These are phyloP conservation scores for Candida odintsovae DNA, from an alignment of 805 yeast genomes.

Conservation along the genomic window DNA sequence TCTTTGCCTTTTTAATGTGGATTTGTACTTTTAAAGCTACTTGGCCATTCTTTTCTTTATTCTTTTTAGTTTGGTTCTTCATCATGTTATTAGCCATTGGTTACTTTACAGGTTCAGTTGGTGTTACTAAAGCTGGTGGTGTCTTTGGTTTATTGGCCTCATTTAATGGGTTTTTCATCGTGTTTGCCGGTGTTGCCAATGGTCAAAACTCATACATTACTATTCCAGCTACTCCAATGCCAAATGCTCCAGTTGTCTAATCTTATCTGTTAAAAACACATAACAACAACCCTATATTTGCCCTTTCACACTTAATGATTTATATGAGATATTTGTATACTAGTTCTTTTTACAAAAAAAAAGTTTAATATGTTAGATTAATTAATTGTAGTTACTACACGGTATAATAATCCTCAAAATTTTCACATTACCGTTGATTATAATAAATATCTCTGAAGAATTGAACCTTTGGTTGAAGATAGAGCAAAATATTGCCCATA, in stretches of 20 bases:
- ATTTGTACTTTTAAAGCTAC: conserved; percentile 54
- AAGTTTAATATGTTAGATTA: too few species aligned
- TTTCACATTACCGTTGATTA: too few species aligned
- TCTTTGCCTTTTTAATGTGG: conserved; percentile 55
- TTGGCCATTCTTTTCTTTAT: conserved; percentile 51
- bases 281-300: neutral
- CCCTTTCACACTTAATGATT: neutral
- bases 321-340: neutral
- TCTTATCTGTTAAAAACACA: too few species aligned
- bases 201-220: conserved; percentile 52
- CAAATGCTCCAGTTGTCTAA: conserved; percentile 31
- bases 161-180: conserved; percentile 55
- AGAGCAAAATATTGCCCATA: too few species aligned
- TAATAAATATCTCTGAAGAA: too few species aligned
- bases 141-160: conserved; percentile 52
- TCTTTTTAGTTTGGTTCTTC: conserved; percentile 48
- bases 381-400: too few species aligned
- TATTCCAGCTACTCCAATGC: conserved; percentile 49
- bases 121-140: conserved; percentile 54
- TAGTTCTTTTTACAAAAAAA: neutral
- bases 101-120: conserved; percentile 39
- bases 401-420: too few species aligned
- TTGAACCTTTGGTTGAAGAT: too few species aligned
- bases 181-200: conserved; percentile 58
- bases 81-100: conserved; percentile 48